Percentiles rank a stretch among this genome's conserved stretches.
Conservation (phyloP, 2,329 filamentous ascomycete genomes). For the Pseudohalonectria lignicola region DNA sequence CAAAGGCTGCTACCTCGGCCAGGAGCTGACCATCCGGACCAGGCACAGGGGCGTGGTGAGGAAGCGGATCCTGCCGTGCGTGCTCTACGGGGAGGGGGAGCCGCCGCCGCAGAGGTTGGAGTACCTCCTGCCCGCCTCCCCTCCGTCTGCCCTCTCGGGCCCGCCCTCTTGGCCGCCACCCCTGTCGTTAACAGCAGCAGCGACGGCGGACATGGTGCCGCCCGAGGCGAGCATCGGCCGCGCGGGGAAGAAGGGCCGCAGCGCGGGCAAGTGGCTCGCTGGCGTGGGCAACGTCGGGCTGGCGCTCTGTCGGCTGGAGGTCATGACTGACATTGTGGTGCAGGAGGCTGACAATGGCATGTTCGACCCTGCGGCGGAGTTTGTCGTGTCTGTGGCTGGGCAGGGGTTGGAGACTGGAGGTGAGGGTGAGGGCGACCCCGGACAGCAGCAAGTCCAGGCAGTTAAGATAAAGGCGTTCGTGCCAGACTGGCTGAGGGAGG, state of each 20-base stretch:
- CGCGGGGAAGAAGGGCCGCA: slow-evolving; percentile 48
- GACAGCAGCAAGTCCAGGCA: slow-evolving; percentile 30
- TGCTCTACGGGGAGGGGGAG: slow-evolving; percentile 49
- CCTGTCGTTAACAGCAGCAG: no score
- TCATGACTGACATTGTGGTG: slow-evolving; percentile 70
- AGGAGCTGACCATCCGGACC: slow-evolving; percentile 92
- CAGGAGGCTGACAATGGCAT: slow-evolving; percentile 65
- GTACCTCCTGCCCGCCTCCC: background rate
- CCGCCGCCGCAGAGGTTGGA: slow-evolving; percentile 17
- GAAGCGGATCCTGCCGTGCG: slow-evolving; percentile 76
- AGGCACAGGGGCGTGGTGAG: slow-evolving; percentile 89
- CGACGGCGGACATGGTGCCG: slow-evolving; percentile 29
- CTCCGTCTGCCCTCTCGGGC: slow-evolving; percentile 8
- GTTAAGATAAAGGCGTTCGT: slow-evolving; percentile 69
- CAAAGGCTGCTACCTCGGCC: slow-evolving; percentile 95
- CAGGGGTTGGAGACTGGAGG: no score
- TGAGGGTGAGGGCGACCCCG: slow-evolving; percentile 16
- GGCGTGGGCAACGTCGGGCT: slow-evolving; percentile 75
- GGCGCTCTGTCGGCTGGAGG: slow-evolving; percentile 75
- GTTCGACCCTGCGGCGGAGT: slow-evolving; percentile 46
- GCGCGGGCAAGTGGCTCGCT: slow-evolving; percentile 69
- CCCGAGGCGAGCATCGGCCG: slow-evolving; percentile 37
- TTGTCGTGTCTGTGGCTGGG: no score
- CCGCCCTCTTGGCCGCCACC: slow-evolving; percentile 14
- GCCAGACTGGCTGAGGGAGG: slow-evolving; percentile 57